Percentiles rank a stretch among this genome's conserved stretches.
These are phyloP conservation scores for Leishmania aethiopica DNA, from an alignment of 208 protist species.

Conservation along the genomic window DNA sequence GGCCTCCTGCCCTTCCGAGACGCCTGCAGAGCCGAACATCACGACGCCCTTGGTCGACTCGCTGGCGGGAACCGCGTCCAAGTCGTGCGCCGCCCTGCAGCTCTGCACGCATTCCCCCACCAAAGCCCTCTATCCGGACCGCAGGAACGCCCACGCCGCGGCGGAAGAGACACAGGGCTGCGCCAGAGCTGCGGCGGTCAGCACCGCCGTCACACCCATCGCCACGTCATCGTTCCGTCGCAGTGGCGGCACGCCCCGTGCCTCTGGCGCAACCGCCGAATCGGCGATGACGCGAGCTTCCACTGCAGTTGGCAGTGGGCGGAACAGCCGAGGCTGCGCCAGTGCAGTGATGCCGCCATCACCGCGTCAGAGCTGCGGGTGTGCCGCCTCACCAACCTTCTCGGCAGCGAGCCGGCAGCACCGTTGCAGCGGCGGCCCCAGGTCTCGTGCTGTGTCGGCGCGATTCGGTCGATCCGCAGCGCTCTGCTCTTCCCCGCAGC, in stretches of 20 bases:
- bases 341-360: constrained; percentile 15
- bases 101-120: constrained; percentile 28
- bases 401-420: not conserved
- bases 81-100: constrained; percentile 21
- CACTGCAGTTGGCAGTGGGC: constrained; percentile 4
- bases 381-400: not conserved
- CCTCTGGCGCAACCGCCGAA: constrained; percentile 7
- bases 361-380: constrained; percentile 8
- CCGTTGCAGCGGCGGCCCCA: not conserved
- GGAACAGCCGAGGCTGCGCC: constrained; percentile 4
- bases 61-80: not conserved
- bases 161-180: not conserved
- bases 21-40: not conserved
- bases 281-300: constrained; percentile 10
- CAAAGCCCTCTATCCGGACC: not conserved
- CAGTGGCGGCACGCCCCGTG: constrained; percentile 32
- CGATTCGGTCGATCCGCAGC: not conserved
- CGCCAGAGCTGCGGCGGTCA: not conserved
- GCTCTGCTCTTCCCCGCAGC: not conserved
- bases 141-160: not conserved
- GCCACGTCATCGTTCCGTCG: constrained; percentile 13
- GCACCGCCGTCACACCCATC: constrained; percentile 6
- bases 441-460: not conserved
- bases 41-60: not conserved
- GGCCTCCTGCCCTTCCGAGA: not conserved